phyloP scores from a whole-genome alignment of 2,329 filamentous ascomycete genomes.

The Fusarium coffeatum region DNA sequence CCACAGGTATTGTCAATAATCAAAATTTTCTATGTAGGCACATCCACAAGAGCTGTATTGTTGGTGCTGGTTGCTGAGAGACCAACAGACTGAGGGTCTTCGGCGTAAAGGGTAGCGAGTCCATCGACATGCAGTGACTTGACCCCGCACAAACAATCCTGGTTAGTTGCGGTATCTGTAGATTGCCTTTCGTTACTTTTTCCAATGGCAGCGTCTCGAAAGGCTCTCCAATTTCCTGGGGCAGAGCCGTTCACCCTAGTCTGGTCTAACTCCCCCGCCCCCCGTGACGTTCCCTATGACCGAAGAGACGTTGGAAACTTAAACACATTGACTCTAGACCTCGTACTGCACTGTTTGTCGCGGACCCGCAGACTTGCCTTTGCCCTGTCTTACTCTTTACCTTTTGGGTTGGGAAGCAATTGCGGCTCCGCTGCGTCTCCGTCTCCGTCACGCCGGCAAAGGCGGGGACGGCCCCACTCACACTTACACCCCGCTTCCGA shows the following conservation, averaged over 20 bases:
- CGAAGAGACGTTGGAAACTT: conserved; percentile 28
- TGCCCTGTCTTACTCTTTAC: not conserved
- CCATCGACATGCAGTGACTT: not conserved
- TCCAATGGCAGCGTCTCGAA: conserved; percentile 2
- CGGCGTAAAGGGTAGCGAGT: conserved; percentile 47
- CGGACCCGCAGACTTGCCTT: conserved; percentile 44
- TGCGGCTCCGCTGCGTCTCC: conserved; percentile 49
- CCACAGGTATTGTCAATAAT: not conserved
- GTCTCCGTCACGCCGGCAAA: conserved; percentile 42
- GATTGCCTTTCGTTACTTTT: conserved; percentile 4
- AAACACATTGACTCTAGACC: not conserved
- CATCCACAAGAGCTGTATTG: not conserved
- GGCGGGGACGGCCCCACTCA: conserved; percentile 36
- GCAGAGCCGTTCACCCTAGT: conserved; percentile 38
- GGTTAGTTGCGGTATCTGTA: not conserved
- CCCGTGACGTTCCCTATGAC: conserved; percentile 44
- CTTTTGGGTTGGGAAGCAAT: conserved; percentile 15
- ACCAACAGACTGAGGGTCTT: conserved; percentile 11
- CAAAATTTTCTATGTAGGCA: not conserved
- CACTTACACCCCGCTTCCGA: conserved; percentile 17
- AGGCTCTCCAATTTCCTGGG: conserved; percentile 39
- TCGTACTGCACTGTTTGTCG: conserved; percentile 26
- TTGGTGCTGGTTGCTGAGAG: conserved; percentile 22
- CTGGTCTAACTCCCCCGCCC: conserved; percentile 15
- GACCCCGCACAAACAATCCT: conserved; percentile 38